These are phyloP conservation scores for Spencermartinsiella europaea DNA, from an alignment of 805 yeast species.

Conservation along the genomic window DNA sequence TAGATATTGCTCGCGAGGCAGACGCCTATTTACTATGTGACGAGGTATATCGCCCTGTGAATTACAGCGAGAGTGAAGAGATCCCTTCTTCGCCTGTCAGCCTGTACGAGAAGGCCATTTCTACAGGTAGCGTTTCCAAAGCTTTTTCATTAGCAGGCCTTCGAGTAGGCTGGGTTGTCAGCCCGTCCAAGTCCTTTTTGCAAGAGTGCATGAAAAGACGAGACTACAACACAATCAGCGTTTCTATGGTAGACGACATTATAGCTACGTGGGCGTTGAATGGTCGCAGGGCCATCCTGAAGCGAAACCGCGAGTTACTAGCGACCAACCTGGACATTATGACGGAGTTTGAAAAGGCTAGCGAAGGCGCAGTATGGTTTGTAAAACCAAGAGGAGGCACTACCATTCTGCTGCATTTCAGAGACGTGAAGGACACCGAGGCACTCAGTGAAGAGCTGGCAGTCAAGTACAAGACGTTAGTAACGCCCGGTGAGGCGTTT, in stretches of 20 bases:
- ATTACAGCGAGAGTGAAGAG: slow-evolving; percentile 32
- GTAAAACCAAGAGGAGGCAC: slow-evolving; percentile 46
- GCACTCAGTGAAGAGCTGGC: slow-evolving; percentile 37
- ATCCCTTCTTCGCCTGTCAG: slow-evolving; percentile 40
- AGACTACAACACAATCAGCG: slow-evolving; percentile 48
- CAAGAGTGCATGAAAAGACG: slow-evolving; percentile 37
- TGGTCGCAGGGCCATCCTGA: slow-evolving; percentile 34
- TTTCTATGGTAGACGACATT: slow-evolving; percentile 43
- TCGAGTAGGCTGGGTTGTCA: slow-evolving; percentile 48
- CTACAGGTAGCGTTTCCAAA: slow-evolving; percentile 50
- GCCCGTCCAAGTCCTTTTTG: slow-evolving; percentile 32
- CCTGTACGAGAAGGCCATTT: slow-evolving; percentile 40
- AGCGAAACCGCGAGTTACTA: slow-evolving; percentile 40
- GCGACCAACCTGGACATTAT: slow-evolving; percentile 34
- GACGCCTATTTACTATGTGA: slow-evolving; percentile 41
- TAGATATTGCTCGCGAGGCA: slow-evolving; percentile 34
- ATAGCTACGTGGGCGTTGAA: slow-evolving; percentile 41
- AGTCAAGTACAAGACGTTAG: slow-evolving; percentile 32
- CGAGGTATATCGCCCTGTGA: slow-evolving; percentile 52
- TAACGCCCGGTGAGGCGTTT: slow-evolving; percentile 49
- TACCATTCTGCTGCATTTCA: slow-evolving; percentile 40
- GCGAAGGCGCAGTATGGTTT: slow-evolving; percentile 36
- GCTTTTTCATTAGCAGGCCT: slow-evolving; percentile 51
- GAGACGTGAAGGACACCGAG: slow-evolving; percentile 30
- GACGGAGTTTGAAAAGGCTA: slow-evolving; percentile 31